Evolutionary conservation across 164 flowering plant genomes (phyloP), one percentile per base, ranked within the genome.

Genomic region (Vitis riparia): DNA sequence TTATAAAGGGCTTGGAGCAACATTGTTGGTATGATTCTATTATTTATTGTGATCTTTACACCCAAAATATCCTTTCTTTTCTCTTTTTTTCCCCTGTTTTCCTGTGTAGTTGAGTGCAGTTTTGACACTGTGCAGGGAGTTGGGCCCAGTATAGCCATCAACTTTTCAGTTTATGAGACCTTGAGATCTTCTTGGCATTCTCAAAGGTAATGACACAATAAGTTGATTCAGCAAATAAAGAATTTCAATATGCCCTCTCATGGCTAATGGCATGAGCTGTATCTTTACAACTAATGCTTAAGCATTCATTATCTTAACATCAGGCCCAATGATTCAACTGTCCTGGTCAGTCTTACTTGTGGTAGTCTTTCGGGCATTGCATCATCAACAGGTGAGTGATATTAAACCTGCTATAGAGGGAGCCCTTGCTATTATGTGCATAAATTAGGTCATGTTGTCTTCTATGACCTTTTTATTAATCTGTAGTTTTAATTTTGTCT

Each of bases 291-390:
- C 11, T 55, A 56, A 56, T 44, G 48, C 32, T 63, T 48, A 9
- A 27, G 44, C 13, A n/a, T 44, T 62, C 55, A 13, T 49, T 14
- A 59, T 67, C 19, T 72, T 63, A 16, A 61, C 51, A 9, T 57
- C 79, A 89, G 94, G 78, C 90, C 89, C n/a, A 19, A 88, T 55
- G 94, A 89, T 79, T 84, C 94, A 15, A 57, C 82, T 73, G 82
- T 75, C 19, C 17, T 83, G 52, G 85, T 86, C 61, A 86, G 94
- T 74, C 85, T 89, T 69, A 82, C 86, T 64, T 89, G 91, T 81
- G 94, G 94, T 52, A 88, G 94, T 73, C 77, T 87, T 65, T 86
- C 94, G n/a, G 94, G 94, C 68, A 80, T 89, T 76, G 94, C 87
- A 55, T 82, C 94, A 67, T 88, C 94, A 51, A 85, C 94, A 70